A percentile compares a stretch with the other conserved stretches of the same genome.
phyloP scores from a whole-genome alignment of 257 asterid genomes.

The Solanum chilense region DNA sequence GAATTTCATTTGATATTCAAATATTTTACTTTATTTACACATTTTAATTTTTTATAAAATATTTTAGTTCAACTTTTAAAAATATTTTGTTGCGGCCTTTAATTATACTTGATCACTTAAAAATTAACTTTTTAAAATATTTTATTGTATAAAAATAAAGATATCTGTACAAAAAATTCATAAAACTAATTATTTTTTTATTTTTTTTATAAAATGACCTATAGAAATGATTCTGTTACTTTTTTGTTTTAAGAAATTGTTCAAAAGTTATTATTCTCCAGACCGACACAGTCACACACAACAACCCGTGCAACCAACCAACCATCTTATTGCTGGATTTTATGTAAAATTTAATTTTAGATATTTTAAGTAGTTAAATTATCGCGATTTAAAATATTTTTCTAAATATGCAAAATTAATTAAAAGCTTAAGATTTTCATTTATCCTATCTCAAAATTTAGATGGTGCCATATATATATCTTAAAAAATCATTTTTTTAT shows the following conservation, averaged over 20 bases:
- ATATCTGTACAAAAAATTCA: background rate
- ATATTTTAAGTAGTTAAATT: background rate
- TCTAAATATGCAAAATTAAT: too few species aligned
- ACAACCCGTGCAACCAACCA: background rate
- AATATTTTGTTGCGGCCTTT: background rate
- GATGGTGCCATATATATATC: background rate
- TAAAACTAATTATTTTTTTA: too few species aligned
- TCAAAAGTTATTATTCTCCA: background rate
- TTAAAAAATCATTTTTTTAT: background rate
- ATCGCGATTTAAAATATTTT: too few species aligned
- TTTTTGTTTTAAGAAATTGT: background rate
- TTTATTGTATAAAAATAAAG: too few species aligned
- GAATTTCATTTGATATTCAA: background rate
- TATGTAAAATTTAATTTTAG: too few species aligned
- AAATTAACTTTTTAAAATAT: background rate
- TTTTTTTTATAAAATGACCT: background rate
- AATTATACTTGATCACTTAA: background rate
- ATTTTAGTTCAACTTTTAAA: background rate
- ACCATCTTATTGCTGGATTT: background rate
- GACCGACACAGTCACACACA: background rate
- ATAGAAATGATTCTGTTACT: background rate
- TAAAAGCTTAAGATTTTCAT: too few species aligned
- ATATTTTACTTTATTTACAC: too few species aligned
- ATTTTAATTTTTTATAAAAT: background rate
- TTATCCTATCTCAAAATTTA: too few species aligned